A percentile compares a stretch with the other conserved stretches of the same genome.
Evolutionary conservation across 1,284 basidiomycete genomes (phyloP).

Genomic region (Anthracocystis setariae): DNA sequence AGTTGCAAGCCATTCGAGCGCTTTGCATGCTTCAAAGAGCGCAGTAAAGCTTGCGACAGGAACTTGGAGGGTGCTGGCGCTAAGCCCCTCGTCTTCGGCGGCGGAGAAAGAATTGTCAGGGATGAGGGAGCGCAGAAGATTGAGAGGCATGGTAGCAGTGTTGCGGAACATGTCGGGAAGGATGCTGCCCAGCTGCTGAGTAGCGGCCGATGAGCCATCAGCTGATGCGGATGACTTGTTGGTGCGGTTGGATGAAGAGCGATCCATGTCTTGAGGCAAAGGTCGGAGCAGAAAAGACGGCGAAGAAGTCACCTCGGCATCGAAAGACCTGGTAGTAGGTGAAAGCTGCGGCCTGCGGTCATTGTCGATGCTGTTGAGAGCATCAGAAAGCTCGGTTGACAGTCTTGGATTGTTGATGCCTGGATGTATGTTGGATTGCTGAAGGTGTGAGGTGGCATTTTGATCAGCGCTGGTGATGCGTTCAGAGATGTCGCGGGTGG

Average conservation of each 20-base stretch:
- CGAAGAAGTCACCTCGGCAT: background rate
- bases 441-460: conserved; percentile 11
- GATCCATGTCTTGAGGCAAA: conserved; percentile 18
- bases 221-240: conserved; percentile 23
- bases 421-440: background rate
- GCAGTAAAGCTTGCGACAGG: conserved; percentile 56
- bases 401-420: conserved; percentile 19
- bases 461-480: conserved; percentile 34
- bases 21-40: conserved; percentile 49
- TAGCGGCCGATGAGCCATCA: background rate
- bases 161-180: conserved; percentile 39
- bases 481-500: conserved; percentile 34
- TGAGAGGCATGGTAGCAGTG: conserved; percentile 38
- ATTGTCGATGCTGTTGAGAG: conserved; percentile 26
- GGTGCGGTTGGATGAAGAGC: conserved; percentile 26
- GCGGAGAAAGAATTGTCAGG: conserved; percentile 46
- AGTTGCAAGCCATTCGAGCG: conserved; percentile 51
- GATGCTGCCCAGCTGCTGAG: conserved; percentile 10
- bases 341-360: conserved; percentile 30
- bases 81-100: conserved; percentile 43
- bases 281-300: conserved; percentile 22
- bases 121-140: conserved; percentile 43
- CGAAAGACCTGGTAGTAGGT: conserved; percentile 12
- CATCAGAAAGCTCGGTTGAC: conserved; percentile 21
- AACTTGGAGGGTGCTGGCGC: conserved; percentile 49